These are phyloP conservation scores for Penicillium flavigenum DNA, from an alignment of 495 filamentous ascomycete species.

Conservation along the genomic window DNA sequence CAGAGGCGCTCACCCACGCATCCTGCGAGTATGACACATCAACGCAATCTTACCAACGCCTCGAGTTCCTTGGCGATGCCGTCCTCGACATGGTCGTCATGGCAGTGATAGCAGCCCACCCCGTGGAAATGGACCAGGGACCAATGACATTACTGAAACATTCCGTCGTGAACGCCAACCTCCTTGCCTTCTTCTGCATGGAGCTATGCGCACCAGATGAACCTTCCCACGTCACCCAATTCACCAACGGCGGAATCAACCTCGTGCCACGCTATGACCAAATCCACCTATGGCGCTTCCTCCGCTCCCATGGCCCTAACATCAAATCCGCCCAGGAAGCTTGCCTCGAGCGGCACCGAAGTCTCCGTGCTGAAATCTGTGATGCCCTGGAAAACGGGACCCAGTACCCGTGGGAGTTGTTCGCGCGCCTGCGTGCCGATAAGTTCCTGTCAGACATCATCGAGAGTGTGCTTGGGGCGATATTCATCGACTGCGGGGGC, in stretches of 20 bases:
- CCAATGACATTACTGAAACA: slow-evolving; percentile 74
- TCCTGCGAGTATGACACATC: slow-evolving; percentile 58
- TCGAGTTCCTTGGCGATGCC: slow-evolving; percentile 90
- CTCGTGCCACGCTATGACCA: slow-evolving; percentile 1
- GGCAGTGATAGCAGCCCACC: slow-evolving; percentile 46
- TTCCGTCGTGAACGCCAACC: slow-evolving; percentile 77
- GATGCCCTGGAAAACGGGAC: slow-evolving; percentile 45
- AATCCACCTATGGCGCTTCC: slow-evolving; percentile 64
- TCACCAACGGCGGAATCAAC: background rate
- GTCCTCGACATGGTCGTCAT: slow-evolving; percentile 79
- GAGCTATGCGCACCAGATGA: slow-evolving; percentile 26
- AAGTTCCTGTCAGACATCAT: slow-evolving; percentile 89
- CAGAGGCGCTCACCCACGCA: slow-evolving; percentile 83
- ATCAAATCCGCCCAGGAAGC: slow-evolving; percentile 49
- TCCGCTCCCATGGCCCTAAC: slow-evolving; percentile 56
- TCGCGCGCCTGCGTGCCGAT: slow-evolving; percentile 62
- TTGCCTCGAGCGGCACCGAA: slow-evolving; percentile 43
- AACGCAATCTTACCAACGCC: slow-evolving; percentile 71
- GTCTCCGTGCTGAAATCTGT: slow-evolving; percentile 50
- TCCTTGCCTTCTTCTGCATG: slow-evolving; percentile 85
- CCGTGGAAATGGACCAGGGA: slow-evolving; percentile 52
- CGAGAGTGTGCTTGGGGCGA: slow-evolving; percentile 77
- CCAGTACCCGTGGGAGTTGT: slow-evolving; percentile 72
- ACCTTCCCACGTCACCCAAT: slow-evolving; percentile 15
- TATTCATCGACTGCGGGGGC: slow-evolving; percentile 77